Base-by-base conservation (phyloP, 306 rosid genomes). In the Oemleria cerasiformis region DNA sequence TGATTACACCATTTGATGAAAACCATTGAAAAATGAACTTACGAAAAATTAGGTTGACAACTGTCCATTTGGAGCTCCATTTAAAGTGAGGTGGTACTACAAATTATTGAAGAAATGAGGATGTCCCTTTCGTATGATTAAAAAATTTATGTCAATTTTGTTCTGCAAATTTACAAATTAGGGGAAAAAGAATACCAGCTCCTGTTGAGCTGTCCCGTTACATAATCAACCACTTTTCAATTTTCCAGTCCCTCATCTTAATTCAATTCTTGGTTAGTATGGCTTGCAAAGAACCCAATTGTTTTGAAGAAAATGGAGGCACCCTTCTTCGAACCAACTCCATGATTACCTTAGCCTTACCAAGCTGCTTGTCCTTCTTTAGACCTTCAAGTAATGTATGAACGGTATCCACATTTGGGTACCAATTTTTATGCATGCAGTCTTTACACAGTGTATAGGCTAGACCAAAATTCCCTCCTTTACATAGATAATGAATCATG, bases 401-500 rank as follows among this genome's bases (percentile, higher is more conserved):
- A 76, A 88, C 77, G 19, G 97, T 88, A 76, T 82, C 82, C 34
- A 88, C 67, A 73, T 78, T 77, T 5, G 90, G 92, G 71, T 81
- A 86, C 97, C 90, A 91, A 80, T 86, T 86, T 73, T 82, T 83
- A 60, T 36, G 72, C 90, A 88, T 83, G 77, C 86, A 70, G 72
- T 83, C 84, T 78, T 77, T 80, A 78, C 88, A 86, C 79, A 86
- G 78, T 0, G 81, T 74, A 68, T 88, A 88, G 5, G 97, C 92
- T 63, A 77, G 17, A 65, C 60, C 58, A 53, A 84, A 86, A 78
- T 86, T 92, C 78, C 76, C 73, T 38, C 80, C 82, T 82, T 51
- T 84, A 65, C 94, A 91, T 21, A 91, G 83, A 79, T 91, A 86
- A 81, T 88, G 97, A 84, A 91, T 85, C 95, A 91, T 88, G 34